phyloP scores from a whole-genome alignment of 441 rosid genomes.

The Theobroma grandiflorum region DNA sequence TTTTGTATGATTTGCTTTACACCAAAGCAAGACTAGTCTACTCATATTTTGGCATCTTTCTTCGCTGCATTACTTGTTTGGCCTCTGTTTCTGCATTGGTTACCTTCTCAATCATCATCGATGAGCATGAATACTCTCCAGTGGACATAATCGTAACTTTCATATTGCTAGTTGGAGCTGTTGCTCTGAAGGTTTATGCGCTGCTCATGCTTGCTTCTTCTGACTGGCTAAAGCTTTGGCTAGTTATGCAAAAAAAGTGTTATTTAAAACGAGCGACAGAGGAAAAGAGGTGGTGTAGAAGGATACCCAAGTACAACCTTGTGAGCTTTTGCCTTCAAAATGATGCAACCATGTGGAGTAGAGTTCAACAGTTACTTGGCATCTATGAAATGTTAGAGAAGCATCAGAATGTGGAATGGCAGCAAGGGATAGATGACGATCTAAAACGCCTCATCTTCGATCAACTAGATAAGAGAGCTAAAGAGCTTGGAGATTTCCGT shows the following conservation, averaged over 20 bases:
- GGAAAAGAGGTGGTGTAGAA: constrained; percentile 42
- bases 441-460: constrained; percentile 39
- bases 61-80: constrained; percentile 31
- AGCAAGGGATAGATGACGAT: constrained; percentile 20
- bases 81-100: constrained; percentile 36
- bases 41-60: background rate
- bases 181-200: constrained; percentile 46
- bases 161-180: constrained; percentile 49
- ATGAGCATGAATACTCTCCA: constrained; percentile 11
- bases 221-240: constrained; percentile 40
- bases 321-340: constrained; percentile 34
- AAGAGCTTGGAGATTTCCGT: background rate
- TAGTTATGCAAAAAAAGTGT: constrained; percentile 16
- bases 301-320: constrained; percentile 38
- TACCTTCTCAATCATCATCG: constrained; percentile 26
- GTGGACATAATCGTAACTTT: constrained; percentile 42
- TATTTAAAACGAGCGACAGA: background rate
- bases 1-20: constrained; percentile 31
- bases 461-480: constrained; percentile 28
- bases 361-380: constrained; percentile 6
- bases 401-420: background rate
- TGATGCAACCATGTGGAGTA: background rate
- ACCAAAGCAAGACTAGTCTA: constrained; percentile 27
- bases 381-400: background rate
- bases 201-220: constrained; percentile 36